Percentiles rank a stretch among this genome's conserved stretches.
phyloP scores from a whole-genome alignment of 2,329 filamentous ascomycete species.

The Cladosporium phlei region DNA sequence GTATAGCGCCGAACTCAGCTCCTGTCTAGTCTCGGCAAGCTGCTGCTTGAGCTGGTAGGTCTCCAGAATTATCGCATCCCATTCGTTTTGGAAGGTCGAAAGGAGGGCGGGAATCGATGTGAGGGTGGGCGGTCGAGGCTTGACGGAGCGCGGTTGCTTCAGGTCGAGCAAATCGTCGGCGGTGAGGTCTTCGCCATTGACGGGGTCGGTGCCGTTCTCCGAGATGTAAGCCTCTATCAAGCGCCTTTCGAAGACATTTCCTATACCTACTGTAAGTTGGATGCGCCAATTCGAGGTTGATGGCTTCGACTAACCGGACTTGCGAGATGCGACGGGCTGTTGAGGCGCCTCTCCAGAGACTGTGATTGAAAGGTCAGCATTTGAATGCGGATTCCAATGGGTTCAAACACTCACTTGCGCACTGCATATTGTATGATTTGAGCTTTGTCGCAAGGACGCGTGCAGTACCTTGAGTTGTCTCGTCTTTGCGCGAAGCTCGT shows the following conservation, averaged over 20 bases:
- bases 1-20: constrained; percentile 89
- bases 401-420: constrained; percentile 33
- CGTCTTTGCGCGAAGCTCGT: constrained; percentile 4
- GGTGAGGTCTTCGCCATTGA: constrained; percentile 78
- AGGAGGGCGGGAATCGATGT: constrained; percentile 95
- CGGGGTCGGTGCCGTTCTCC: constrained; percentile 88
- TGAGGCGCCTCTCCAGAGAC: constrained; percentile 96
- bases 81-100: constrained; percentile 94
- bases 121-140: constrained; percentile 83
- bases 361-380: constrained; percentile 37
- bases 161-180: constrained; percentile 82
- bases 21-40: constrained; percentile 81
- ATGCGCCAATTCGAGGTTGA: constrained; percentile 27
- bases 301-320: constrained; percentile 64
- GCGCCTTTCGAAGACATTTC: constrained; percentile 89
- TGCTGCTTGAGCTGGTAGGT: constrained; percentile 88
- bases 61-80: constrained; percentile 89
- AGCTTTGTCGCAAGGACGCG: constrained; percentile 3
- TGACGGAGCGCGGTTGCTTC: constrained; percentile 76
- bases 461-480: constrained; percentile 2
- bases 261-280: constrained; percentile 43
- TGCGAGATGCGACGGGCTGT: constrained; percentile 88
- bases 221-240: constrained; percentile 92
- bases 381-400: neutral
- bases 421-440: too few relatives aligned